Evolutionary conservation across 306 rosid genomes (phyloP), one percentile per base, ranked within the genome.

Genomic region (Abrus pulchellus): DNA sequence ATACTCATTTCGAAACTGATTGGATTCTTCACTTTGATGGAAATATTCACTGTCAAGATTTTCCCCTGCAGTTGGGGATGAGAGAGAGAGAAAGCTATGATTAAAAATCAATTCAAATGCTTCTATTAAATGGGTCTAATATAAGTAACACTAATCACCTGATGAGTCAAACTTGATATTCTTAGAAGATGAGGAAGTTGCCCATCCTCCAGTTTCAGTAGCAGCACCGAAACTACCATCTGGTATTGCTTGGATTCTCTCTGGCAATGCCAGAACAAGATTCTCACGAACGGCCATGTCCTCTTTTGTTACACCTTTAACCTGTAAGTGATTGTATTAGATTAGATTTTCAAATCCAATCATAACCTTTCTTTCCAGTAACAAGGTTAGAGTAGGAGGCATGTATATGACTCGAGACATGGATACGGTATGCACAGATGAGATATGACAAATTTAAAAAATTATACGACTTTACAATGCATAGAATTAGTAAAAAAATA

Each of bases 211-310:
- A 41, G 86, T 54, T 75, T 84, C 86, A 70, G 57, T 76, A 68
- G 82, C 83, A 41, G 86, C 89, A 45, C 83, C 12, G 8, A 86
- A 36, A 56, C 83, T 68, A 40, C 99, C 97, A 84, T 93, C 96
- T 13, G 97, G 92, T 79, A 91, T 93, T 75, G 89, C 92, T 83
- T 89, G 85, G 72, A 95, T 95, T 88, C 94, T 93, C 69, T 89
- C 98, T 1, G 92, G 86, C 76, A 95, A 85, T 81, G 75, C 87
- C 80, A 83, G 53, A 80, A 90, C 93, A 47, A 93, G 87, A 50
- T 90, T 96, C 12, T 70, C 69, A 54, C 97, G 92, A 54, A 83
- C 14, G 64, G 81, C 92, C 7, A 81, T 75, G 34, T 95, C 97
- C 81, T 93, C 98, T 55, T 53, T 83, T 3, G 98, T 76, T 6